Evolutionary conservation across 2,329 filamentous ascomycete genomes (phyloP).

Genomic region (Apiospora sp.): DNA sequence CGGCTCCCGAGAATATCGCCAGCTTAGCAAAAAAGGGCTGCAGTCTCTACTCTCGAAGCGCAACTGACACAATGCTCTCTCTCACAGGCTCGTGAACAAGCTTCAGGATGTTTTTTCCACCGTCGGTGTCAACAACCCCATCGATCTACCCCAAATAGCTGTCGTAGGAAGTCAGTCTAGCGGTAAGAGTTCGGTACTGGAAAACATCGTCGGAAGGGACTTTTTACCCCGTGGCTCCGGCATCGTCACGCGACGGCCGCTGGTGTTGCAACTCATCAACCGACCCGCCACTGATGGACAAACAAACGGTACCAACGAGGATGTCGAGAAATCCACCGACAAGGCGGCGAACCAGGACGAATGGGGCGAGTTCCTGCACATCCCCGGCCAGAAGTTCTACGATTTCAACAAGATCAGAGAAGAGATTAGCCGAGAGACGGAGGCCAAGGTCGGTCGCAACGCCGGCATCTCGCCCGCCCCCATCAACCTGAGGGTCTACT

Average conservation of each 20-base stretch:
- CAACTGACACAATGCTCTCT: constrained; percentile 39
- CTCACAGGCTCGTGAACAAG: constrained; percentile 87
- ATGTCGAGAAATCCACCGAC: constrained; percentile 74
- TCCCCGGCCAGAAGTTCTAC: constrained; percentile 81
- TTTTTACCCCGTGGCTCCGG: constrained; percentile 97
- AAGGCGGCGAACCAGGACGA: constrained; percentile 92
- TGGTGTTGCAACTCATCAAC: constrained; percentile 78
- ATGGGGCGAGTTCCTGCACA: constrained; percentile 98
- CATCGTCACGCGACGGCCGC: constrained; percentile 94
- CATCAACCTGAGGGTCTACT: constrained; percentile 98
- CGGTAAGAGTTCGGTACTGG: constrained; percentile 65
- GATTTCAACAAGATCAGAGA: constrained; percentile 54
- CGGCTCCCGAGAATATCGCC: constrained; percentile 17
- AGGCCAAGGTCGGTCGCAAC: constrained; percentile 82
- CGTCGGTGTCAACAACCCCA: constrained; percentile 98
- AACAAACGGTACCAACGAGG: constrained; percentile 76
- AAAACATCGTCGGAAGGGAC: constrained; percentile 72
- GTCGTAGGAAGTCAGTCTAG: constrained; percentile 63
- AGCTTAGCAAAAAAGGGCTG: neutral
- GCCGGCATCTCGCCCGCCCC: constrained; percentile 94
- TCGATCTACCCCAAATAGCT: constrained; percentile 49
- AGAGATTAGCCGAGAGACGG: constrained; percentile 53
- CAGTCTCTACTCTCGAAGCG: neutral
- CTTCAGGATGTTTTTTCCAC: constrained; percentile 99
- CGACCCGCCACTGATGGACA: constrained; percentile 60